Percentiles rank a stretch among this genome's conserved stretches.
phyloP scores from a whole-genome alignment of 306 rosid genomes.

The Lathyrus sativus region DNA sequence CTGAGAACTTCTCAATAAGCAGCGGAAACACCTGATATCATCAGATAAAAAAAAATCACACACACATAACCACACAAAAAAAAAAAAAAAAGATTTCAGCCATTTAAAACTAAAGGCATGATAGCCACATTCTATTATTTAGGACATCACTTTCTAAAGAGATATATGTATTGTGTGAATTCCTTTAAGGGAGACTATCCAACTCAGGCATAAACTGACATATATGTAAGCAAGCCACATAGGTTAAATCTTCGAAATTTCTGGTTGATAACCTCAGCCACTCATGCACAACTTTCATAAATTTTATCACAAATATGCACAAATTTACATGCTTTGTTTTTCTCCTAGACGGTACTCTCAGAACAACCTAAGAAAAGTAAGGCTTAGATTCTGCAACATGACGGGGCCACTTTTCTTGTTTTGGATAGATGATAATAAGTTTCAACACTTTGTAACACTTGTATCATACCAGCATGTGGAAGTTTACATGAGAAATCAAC shows the following conservation, averaged over 20 bases:
- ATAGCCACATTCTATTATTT: conserved; percentile 21
- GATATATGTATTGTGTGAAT: background rate
- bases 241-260: conserved; percentile 20
- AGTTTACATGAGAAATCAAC: conserved; percentile 24
- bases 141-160: conserved; percentile 2
- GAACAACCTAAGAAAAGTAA: background rate
- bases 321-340: conserved; percentile 17
- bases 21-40: conserved; percentile 84
- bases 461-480: conserved; percentile 17
- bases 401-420: conserved; percentile 5
- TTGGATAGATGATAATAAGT: conserved; percentile 16
- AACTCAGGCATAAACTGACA: conserved; percentile 8
- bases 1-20: conserved; percentile 86
- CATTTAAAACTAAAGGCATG: conserved; percentile 21
- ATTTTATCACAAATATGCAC: conserved; percentile 6
- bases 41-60: conserved; percentile 33
- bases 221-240: conserved; percentile 26
- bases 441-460: conserved; percentile 8
- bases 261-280: conserved; percentile 21
- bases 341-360: conserved; percentile 29
- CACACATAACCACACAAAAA: background rate
- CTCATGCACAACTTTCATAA: conserved; percentile 24
- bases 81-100: background rate
- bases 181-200: conserved; percentile 8
- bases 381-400: conserved; percentile 7